These are phyloP conservation scores for Neurospora tetrasperma DNA, from an alignment of 495 filamentous ascomycete genomes.

Conservation along the genomic window DNA sequence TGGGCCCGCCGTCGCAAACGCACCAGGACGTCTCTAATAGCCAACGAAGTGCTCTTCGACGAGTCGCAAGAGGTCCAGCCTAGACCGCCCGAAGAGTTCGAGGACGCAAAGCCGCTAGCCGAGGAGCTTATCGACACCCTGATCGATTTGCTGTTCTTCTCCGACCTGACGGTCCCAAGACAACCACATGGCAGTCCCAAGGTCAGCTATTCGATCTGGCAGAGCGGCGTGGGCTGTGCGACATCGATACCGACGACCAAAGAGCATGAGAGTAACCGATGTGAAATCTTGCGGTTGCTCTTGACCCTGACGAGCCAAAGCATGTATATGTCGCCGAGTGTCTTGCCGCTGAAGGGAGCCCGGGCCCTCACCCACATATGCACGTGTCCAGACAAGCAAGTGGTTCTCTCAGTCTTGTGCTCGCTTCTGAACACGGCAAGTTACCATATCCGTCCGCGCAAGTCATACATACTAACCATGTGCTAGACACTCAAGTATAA, in stretches of 20 bases:
- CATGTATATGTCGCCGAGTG: slow-evolving; percentile 80
- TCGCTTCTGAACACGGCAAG: slow-evolving; percentile 93
- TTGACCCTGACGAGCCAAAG: slow-evolving; percentile 80
- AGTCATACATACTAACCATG: slow-evolving; percentile 10
- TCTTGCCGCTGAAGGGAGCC: slow-evolving; percentile 76
- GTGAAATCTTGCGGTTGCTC: slow-evolving; percentile 78
- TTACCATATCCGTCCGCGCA: not conserved
- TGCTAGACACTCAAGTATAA: slow-evolving; percentile 88
- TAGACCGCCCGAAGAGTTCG: slow-evolving; percentile 50
- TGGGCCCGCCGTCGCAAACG: slow-evolving; percentile 67
- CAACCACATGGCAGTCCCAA: slow-evolving; percentile 59
- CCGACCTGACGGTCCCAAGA: slow-evolving; percentile 72
- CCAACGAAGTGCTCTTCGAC: slow-evolving; percentile 76
- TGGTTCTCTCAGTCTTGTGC: slow-evolving; percentile 79
- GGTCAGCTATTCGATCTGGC: slow-evolving; percentile 92
- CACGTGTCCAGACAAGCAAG: slow-evolving; percentile 80
- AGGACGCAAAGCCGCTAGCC: slow-evolving; percentile 77
- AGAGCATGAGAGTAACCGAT: slow-evolving; percentile 83
- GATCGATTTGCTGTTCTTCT: slow-evolving; percentile 83
- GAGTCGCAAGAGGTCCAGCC: slow-evolving; percentile 50
- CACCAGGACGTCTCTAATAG: slow-evolving; percentile 40
- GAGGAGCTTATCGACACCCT: slow-evolving; percentile 91
- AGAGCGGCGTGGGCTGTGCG: slow-evolving; percentile 94
- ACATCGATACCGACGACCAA: slow-evolving; percentile 78
- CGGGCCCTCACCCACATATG: slow-evolving; percentile 81